phyloP scores from a whole-genome alignment of 2,329 filamentous ascomycete genomes.

The Cladorrhinum sp. region DNA sequence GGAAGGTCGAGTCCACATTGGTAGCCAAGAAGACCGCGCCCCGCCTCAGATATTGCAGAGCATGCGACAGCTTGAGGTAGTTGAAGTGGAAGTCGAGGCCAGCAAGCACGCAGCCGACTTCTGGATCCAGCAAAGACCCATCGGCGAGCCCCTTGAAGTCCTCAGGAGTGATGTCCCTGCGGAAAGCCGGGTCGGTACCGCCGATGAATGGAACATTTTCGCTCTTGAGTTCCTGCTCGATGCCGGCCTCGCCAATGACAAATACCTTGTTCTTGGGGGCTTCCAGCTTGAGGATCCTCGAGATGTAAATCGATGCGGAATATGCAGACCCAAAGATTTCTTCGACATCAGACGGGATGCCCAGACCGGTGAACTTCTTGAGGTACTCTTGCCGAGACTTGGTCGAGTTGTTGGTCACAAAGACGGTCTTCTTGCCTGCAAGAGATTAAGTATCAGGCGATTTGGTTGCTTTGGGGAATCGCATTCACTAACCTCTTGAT shows the following conservation, averaged over 20 bases:
- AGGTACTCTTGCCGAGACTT: conserved; percentile 91
- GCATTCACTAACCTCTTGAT: conserved; percentile 61
- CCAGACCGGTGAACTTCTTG: conserved; percentile 80
- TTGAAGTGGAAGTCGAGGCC: conserved; percentile 94
- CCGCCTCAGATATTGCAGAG: conserved; percentile 77
- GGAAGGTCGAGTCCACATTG: conserved; percentile 87
- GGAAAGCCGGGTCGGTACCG: conserved; percentile 75
- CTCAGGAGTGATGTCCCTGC: conserved; percentile 73
- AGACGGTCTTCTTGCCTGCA: conserved; percentile 83
- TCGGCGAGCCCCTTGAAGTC: conserved; percentile 80
- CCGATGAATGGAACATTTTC: conserved; percentile 80
- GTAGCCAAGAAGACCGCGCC: conserved; percentile 89
- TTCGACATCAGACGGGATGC: conserved; percentile 75
- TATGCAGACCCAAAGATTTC: conserved; percentile 97
- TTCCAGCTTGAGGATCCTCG: conserved; percentile 79
- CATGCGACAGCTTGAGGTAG: conserved; percentile 85
- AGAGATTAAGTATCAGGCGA: background rate
- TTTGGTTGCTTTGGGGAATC: background rate
- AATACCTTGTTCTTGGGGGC: conserved; percentile 87
- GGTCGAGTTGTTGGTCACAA: conserved; percentile 98
- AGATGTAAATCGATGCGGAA: conserved; percentile 92
- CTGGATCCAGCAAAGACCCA: conserved; percentile 72
- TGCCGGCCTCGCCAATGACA: conserved; percentile 84
- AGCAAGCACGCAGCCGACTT: conserved; percentile 84
- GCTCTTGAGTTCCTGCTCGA: conserved; percentile 80